Evolutionary conservation across 306 rosid genomes (phyloP).

Genomic region (Quercus parvula): DNA sequence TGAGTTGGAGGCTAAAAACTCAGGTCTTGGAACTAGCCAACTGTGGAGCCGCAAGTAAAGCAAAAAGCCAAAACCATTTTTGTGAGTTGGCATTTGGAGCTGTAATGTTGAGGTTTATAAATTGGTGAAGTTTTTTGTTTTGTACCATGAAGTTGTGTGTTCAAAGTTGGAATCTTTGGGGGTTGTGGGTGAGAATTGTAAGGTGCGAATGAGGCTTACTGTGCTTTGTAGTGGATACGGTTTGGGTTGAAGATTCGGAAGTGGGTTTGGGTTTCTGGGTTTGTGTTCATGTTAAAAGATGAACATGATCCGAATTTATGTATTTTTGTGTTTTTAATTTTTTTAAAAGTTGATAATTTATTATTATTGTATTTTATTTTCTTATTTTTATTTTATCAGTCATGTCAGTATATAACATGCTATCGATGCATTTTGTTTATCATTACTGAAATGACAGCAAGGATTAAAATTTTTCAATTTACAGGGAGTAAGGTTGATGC

Average conservation of each 20-base stretch:
- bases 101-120: constrained; percentile 4
- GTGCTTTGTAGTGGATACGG: constrained; percentile 59
- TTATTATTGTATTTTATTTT: no score
- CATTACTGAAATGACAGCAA: rapidly evolving
- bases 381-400: no score
- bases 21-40: constrained; percentile 10
- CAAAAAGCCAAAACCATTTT: background rate
- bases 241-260: constrained; percentile 57
- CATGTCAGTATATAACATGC: rapidly evolving
- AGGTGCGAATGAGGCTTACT: constrained; percentile 57
- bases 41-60: background rate
- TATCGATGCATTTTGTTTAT: no score
- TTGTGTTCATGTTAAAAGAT: background rate
- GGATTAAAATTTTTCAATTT: no score
- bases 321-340: no score
- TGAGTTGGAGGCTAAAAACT: constrained; percentile 20
- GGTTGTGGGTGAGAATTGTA: constrained; percentile 38
- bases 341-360: no score
- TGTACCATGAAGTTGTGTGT: constrained; percentile 31
- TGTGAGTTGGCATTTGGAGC: background rate
- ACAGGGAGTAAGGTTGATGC: no score
- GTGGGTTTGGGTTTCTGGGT: constrained; percentile 25
- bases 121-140: background rate
- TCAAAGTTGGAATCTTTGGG: constrained; percentile 36
- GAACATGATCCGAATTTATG: no score